Conservation (phyloP, 2,329 filamentous ascomycete genomes). For the Corniculantispora saksenae region DNA sequence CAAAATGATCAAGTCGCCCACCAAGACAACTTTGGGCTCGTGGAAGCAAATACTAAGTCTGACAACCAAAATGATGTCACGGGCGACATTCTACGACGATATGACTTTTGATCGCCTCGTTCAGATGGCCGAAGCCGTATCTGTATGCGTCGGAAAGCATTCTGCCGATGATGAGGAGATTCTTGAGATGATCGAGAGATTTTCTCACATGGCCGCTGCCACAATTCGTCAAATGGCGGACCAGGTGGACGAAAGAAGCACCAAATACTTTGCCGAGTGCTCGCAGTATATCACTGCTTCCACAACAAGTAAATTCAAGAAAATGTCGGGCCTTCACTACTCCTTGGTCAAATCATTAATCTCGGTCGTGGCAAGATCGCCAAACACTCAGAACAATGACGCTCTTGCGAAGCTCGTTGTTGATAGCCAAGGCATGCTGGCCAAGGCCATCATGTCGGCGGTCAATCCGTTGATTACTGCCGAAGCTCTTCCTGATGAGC, state of each 20-base stretch:
- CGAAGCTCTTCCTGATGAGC: slow-evolving; percentile 31
- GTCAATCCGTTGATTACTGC: slow-evolving; percentile 32
- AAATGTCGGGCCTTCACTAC: slow-evolving; percentile 27
- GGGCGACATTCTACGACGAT: slow-evolving; percentile 52
- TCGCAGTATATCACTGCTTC: slow-evolving; percentile 21
- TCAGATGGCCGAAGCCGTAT: slow-evolving; percentile 36
- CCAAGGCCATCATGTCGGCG: slow-evolving; percentile 29
- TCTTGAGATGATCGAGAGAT: slow-evolving; percentile 36
- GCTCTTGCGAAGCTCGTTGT: slow-evolving; percentile 29
- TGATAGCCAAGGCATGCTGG: slow-evolving; percentile 30
- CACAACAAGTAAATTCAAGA: slow-evolving; percentile 17
- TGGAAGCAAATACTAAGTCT: slow-evolving; percentile 46
- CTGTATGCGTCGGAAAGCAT: slow-evolving; percentile 26
- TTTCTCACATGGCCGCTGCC: slow-evolving; percentile 32
- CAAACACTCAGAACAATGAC: slow-evolving; percentile 3
- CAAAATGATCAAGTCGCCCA: slow-evolving; percentile 28
- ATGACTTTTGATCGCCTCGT: slow-evolving; percentile 44
- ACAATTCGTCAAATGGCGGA: slow-evolving; percentile 47
- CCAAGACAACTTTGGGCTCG: slow-evolving; percentile 28
- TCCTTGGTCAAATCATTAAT: slow-evolving; percentile 26
- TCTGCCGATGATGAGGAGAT: slow-evolving; percentile 27
- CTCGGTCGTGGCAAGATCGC: neutral
- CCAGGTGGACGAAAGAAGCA: slow-evolving; percentile 44
- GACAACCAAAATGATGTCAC: slow-evolving; percentile 50
- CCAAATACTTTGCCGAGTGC: slow-evolving; percentile 39